Evolutionary conservation across 352 stramenopile species (phyloP).

Genomic region (Phytopythium chamaehyphon): DNA sequence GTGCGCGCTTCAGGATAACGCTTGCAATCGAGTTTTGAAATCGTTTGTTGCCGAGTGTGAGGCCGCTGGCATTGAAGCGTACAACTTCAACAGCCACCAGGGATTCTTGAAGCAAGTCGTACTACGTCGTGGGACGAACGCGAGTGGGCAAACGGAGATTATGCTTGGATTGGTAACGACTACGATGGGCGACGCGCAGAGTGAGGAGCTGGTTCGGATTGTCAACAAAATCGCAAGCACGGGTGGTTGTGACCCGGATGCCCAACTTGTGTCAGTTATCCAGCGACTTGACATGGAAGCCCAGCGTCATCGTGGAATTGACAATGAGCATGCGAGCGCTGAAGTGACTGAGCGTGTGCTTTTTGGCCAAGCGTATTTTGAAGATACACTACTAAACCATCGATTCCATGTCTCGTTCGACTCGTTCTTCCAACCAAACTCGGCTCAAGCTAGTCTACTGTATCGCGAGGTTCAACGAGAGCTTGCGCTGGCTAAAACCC

Average conservation of each 20-base stretch:
- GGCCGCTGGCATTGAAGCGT: constrained; percentile 30
- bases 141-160: constrained; percentile 24
- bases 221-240: constrained; percentile 23
- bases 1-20: constrained; percentile 44
- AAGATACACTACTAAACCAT: constrained; percentile 60
- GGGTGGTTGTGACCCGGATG: not conserved
- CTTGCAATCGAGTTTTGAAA: constrained; percentile 42
- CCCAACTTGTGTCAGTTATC: constrained; percentile 50
- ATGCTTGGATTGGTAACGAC: constrained; percentile 71
- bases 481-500: constrained; percentile 16
- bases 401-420: constrained; percentile 64
- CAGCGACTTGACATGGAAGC: constrained; percentile 61
- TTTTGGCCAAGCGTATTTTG: constrained; percentile 35
- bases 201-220: constrained; percentile 21
- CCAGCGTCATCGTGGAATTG: constrained; percentile 25
- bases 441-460: constrained; percentile 42
- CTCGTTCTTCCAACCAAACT: constrained; percentile 82
- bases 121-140: constrained; percentile 39
- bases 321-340: not conserved
- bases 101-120: constrained; percentile 72
- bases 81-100: constrained; percentile 52
- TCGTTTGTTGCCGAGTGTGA: constrained; percentile 26
- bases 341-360: constrained; percentile 29
- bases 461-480: constrained; percentile 52
- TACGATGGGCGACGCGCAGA: constrained; percentile 31